Base-by-base conservation (phyloP, 345 rosid species). In the Citrus reticulata region DNA sequence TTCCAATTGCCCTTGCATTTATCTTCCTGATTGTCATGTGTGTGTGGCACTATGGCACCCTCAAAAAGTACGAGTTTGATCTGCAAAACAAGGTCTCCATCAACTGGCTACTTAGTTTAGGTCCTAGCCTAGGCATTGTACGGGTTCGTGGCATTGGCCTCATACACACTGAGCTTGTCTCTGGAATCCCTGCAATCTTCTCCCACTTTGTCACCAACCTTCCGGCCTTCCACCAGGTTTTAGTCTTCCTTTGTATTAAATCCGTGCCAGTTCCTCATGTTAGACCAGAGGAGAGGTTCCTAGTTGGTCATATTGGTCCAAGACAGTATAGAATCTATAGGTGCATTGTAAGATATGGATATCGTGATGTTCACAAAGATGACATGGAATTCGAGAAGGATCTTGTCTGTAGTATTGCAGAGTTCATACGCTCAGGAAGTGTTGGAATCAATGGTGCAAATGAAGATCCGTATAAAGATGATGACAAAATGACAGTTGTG, bases 201-300 rank as follows among this genome's bases (percentile, higher is more conserved):
- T 97, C 99, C 73, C 99, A 97, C 81, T 94, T 94, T 35, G 98
- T 97, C 68, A 93, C 98, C 74, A 97, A 97, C 85, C 93, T 96
- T 77, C 98, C 99, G 11, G 99, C 99, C 13, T 96, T 96, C 76
- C 99, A 96, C 72, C 97, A 97, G 80, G 95, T 94, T 77, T 86
- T 97, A 4, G 93, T 93, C 68, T 97, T 97, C 79, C 93, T 97
- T 78, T 97, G 99, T 82, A 86, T 94, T 61, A 97, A 97, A 79
- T 94, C 99, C 1, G 98, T 97, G 46, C 96, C 99, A 0, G 98
- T 97, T 51, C 99, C 99, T 3, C 98, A 93, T 20, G 99, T 97
- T 37, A 87, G 87, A 65, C 97, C 98, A 0, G 90, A 93, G 82
- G 98, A 94, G 75, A 87, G 98, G 79, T 97, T 94, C 80, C 88